Evolutionary conservation across 129 eudicot species (phyloP).

Genomic region (Deinandra increscens): DNA sequence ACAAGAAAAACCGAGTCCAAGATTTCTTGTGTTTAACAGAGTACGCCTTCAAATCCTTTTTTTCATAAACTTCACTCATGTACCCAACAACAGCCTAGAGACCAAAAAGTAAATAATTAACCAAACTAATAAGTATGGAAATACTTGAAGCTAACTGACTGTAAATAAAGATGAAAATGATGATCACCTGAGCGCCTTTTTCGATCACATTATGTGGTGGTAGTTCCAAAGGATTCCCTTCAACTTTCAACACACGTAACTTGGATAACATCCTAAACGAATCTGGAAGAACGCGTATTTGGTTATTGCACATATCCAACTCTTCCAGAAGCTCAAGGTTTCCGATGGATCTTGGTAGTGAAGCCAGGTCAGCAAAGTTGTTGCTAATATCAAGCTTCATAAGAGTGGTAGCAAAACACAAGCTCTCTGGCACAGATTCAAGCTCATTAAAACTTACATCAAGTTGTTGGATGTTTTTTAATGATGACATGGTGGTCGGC

Average conservation of each 20-base stretch:
- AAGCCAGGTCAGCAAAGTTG: slow-evolving; percentile 78
- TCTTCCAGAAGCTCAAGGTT: slow-evolving; percentile 84
- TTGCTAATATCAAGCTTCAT: slow-evolving; percentile 71
- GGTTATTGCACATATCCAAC: slow-evolving; percentile 78
- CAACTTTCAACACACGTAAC: slow-evolving; percentile 58
- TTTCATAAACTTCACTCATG: slow-evolving; percentile 59
- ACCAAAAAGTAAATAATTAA: not conserved
- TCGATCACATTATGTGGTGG: slow-evolving; percentile 67
- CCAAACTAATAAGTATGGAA: not conserved
- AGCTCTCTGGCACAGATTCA: slow-evolving; percentile 79
- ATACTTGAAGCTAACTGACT: not conserved
- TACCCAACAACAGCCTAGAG: slow-evolving; percentile 77
- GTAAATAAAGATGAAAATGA: not conserved
- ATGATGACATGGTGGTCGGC: slow-evolving; percentile 85
- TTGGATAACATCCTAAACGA: slow-evolving; percentile 67
- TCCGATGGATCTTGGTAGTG: slow-evolving; percentile 88
- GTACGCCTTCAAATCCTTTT: slow-evolving; percentile 57
- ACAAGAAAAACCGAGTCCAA: slow-evolving; percentile 57
- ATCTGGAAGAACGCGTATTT: slow-evolving; percentile 71
- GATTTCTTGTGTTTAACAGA: slow-evolving; percentile 69
- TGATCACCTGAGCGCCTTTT: slow-evolving; percentile 66
- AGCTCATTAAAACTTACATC: slow-evolving; percentile 90
- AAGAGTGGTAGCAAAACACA: slow-evolving; percentile 84
- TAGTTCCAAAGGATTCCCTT: slow-evolving; percentile 80
- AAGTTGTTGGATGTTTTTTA: slow-evolving; percentile 62